phyloP scores from a whole-genome alignment of 2,329 filamentous ascomycete genomes.

The Plenodomus lindquistii region DNA sequence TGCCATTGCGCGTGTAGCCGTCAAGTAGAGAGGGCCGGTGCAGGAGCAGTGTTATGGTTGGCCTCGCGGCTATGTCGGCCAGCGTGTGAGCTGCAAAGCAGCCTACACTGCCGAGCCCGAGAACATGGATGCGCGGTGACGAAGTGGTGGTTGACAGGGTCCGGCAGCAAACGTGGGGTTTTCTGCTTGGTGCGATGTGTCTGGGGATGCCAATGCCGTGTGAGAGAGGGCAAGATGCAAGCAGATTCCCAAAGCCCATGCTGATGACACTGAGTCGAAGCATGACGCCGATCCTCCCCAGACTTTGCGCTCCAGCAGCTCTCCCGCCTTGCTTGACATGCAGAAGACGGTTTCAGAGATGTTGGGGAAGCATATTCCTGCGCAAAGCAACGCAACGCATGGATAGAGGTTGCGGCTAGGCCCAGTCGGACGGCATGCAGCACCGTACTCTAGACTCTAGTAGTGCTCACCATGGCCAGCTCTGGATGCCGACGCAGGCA shows the following conservation, averaged over 20 bases:
- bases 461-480: constrained; percentile 6
- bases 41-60: constrained; percentile 2
- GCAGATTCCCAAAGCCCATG: no score
- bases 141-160: background rate
- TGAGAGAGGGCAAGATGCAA: no score
- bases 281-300: no score
- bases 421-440: constrained; percentile 4
- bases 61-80: constrained; percentile 5
- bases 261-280: no score
- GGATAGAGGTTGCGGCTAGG: no score
- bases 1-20: constrained; percentile 1
- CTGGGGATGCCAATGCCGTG: background rate
- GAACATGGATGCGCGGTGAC: constrained; percentile 6
- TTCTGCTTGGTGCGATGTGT: background rate
- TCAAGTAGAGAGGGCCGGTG: constrained; percentile 6
- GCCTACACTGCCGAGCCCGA: constrained; percentile 9
- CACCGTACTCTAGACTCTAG: constrained; percentile 3
- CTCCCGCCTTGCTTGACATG: no score
- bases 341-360: no score
- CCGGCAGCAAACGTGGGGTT: background rate
- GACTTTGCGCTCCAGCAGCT: no score
- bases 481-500: constrained; percentile 4
- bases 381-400: no score
- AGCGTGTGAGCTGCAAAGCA: constrained; percentile 10
- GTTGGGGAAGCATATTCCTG: no score